Conservation (phyloP, 108 stramenopile genomes). For the Pseudonitzschia delicatissima region DNA sequence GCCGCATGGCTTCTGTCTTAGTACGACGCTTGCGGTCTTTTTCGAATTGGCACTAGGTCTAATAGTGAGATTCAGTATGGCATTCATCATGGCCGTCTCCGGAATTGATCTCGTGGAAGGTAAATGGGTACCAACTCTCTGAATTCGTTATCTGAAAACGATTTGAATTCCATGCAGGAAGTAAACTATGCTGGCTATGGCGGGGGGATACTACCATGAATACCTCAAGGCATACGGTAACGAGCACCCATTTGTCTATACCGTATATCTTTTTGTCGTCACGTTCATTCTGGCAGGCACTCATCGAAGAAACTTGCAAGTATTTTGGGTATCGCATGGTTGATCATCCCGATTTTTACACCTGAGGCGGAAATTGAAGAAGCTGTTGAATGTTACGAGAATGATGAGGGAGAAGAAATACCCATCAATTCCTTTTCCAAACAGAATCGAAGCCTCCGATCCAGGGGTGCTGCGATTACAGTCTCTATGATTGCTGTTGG, state of each 20-base stretch:
- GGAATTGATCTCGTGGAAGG: constrained; percentile 51
- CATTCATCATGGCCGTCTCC: constrained; percentile 34
- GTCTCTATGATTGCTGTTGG: constrained; percentile 81
- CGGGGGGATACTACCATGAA: constrained; percentile 16
- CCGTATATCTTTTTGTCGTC: constrained; percentile 52
- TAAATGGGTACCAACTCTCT: constrained; percentile 42
- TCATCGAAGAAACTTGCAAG: constrained; percentile 79
- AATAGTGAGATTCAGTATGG: constrained; percentile 37
- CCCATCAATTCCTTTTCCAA: constrained; percentile 11
- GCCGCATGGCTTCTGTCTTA: constrained; percentile 66
- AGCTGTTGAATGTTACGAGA: constrained; percentile 36
- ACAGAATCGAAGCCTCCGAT: constrained; percentile 29
- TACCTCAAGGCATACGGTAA: constrained; percentile 43
- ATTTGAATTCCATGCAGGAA: constrained; percentile 4
- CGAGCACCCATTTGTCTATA: constrained; percentile 57
- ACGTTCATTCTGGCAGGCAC: constrained; percentile 64
- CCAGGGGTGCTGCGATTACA: constrained; percentile 58
- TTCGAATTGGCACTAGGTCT: constrained; percentile 58
- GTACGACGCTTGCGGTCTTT: constrained; percentile 63
- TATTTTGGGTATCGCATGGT: constrained; percentile 83
- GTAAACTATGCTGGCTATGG: constrained; percentile 5
- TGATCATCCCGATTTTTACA: constrained; percentile 79
- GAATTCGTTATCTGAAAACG: constrained; percentile 1
- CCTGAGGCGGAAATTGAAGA: constrained; percentile 47
- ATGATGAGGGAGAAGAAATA: constrained; percentile 23